phyloP scores from a whole-genome alignment of 2,329 filamentous ascomycete species.

The Penicillium sp. region DNA sequence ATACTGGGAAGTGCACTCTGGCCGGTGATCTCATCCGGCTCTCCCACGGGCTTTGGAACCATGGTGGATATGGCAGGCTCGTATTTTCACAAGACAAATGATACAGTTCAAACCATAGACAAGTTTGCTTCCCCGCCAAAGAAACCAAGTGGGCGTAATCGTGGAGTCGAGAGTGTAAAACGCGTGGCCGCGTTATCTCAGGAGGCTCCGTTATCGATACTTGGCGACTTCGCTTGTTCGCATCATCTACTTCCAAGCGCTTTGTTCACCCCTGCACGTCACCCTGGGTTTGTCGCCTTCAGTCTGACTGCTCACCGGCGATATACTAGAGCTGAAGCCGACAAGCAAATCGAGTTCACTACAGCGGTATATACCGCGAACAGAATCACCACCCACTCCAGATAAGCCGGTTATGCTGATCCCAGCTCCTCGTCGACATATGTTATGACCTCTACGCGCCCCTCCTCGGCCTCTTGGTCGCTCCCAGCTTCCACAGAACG shows the following conservation, averaged over 20 bases:
- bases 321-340: background rate
- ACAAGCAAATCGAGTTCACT: background rate
- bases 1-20: conserved; percentile 81
- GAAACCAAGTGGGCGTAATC: conserved; percentile 8
- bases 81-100: background rate
- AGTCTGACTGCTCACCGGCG: background rate
- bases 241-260: conserved; percentile 9
- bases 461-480: conserved; percentile 34
- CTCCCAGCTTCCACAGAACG: conserved; percentile 35
- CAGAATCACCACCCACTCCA: conserved; percentile 15
- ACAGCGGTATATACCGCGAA: conserved; percentile 9
- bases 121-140: background rate
- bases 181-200: conserved; percentile 31
- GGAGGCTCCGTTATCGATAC: conserved; percentile 29
- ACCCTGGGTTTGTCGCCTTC: background rate
- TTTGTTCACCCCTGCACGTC: conserved; percentile 8
- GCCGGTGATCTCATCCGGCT: conserved; percentile 81
- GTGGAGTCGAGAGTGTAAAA: conserved; percentile 18
- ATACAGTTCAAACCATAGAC: background rate
- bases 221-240: conserved; percentile 22
- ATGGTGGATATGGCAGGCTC: conserved; percentile 53
- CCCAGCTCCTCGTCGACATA: conserved; percentile 26
- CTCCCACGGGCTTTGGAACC: conserved; percentile 88
- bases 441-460: conserved; percentile 46
- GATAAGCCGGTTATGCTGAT: conserved; percentile 32